Evolutionary conservation across 805 yeast species (phyloP), one percentile per base, ranked within the genome.

Genomic region (Candida oleophila): DNA sequence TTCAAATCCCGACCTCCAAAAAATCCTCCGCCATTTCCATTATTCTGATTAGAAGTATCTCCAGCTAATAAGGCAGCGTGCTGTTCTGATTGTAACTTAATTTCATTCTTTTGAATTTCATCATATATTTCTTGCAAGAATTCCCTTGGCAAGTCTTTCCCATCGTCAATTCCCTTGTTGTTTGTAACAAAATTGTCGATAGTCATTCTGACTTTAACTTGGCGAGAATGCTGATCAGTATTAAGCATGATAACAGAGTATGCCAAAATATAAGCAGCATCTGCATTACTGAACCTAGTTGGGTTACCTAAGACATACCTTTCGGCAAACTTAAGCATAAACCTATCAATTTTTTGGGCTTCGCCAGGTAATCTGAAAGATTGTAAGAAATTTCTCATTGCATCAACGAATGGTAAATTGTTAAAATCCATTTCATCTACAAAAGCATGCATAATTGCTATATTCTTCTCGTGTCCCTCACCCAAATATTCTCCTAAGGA

Each of bases 321-420:
- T 65, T 89, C 96, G 3, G 99, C 99, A 72, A 95, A 95, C 60
- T 94, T 92, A 62, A 94, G 79, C 97, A 95, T 89, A 61, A 84
- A 89, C 56, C 99, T 78, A 73, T 94, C 99, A 61, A 94, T 92
- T 60, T 94, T 92, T 69, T 94, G 99, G 3, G 97, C 91, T 68
- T 94, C 99, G 43, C 99, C 99, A 2, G 99, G 99, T 49, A 94
- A 76, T 63, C 99, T 77, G 69, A 94, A 95, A 41, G 82, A 77
- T 60, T 95, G 99, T 49, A 94, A 74, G 59, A 89, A 89, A 14
- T 69, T 73, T 54, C 99, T 79, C 71, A 94, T 72, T 0, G 98
- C 95, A 55, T 85, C 96, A 14, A 91, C 90, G 60, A 94, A 90
- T 1, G 82, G 71, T 53, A 77, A 62, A 30, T 76, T 74, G 3